phyloP scores from a whole-genome alignment of 2,329 filamentous ascomycete genomes.

The Aspergillus brunneoviolaceus region DNA sequence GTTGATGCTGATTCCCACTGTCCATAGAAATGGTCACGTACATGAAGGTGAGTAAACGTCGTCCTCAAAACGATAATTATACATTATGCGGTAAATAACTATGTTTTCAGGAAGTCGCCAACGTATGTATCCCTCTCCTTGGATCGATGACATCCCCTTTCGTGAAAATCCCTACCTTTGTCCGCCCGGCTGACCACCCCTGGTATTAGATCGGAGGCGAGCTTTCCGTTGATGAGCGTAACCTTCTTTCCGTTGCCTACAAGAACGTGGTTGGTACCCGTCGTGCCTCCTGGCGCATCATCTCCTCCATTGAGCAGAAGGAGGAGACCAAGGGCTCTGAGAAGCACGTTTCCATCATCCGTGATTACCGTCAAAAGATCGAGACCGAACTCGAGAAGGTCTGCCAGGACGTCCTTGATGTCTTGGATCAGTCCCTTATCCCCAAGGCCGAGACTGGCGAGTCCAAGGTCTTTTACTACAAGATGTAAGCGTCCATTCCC shows the following conservation, averaged over 20 bases:
- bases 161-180: constrained; percentile 9
- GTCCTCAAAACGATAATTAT: constrained; percentile 23
- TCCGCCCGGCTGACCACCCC: constrained; percentile 19
- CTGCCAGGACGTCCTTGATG: constrained; percentile 95
- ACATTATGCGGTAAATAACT: constrained; percentile 24
- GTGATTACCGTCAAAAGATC: constrained; percentile 97
- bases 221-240: constrained; percentile 71
- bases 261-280: constrained; percentile 99
- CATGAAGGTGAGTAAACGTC: constrained; percentile 73
- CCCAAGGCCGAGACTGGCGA: constrained; percentile 95
- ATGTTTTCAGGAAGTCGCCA: constrained; percentile 77
- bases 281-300: constrained; percentile 98
- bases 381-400: constrained; percentile 96
- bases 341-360: constrained; percentile 91
- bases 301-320: constrained; percentile 99
- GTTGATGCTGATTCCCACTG: constrained; percentile 25
- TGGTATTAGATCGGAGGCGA: constrained; percentile 60
- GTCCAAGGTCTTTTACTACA: constrained; percentile 99
- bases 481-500: constrained; percentile 77
- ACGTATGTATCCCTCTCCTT: constrained; percentile 55
- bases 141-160: constrained; percentile 10
- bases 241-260: constrained; percentile 97
- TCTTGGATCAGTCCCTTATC: constrained; percentile 89
- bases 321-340: constrained; percentile 98
- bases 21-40: constrained; percentile 87